Conservation (phyloP, 345 rosid genomes). For the Clarkia xantiana region DNA sequence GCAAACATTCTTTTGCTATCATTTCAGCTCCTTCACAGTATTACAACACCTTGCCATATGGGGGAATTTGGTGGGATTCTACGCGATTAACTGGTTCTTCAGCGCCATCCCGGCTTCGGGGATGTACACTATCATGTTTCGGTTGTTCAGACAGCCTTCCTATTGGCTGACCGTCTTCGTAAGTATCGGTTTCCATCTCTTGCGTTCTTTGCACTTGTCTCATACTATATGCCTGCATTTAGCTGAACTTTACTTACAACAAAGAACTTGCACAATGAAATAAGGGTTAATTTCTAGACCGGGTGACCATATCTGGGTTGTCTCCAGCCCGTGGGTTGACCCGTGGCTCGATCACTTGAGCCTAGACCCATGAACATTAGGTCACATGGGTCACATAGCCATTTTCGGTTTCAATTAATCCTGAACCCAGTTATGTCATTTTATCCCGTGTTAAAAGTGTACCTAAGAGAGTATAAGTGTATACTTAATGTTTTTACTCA, state of each 20-base stretch:
- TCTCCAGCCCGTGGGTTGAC: no score
- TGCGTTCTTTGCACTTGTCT: neutral
- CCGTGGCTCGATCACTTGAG: neutral
- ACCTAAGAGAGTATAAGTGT: no score
- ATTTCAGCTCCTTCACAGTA: conserved; percentile 72
- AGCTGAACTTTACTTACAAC: no score
- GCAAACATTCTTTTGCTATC: neutral
- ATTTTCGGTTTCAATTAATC: no score
- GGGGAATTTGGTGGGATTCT: conserved; percentile 76
- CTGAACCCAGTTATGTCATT: no score
- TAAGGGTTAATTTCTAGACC: no score
- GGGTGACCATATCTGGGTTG: no score
- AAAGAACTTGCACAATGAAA: no score
- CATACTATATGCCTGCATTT: neutral
- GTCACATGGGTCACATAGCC: no score
- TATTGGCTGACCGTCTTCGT: conserved; percentile 82
- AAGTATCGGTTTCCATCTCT: conserved; percentile 13
- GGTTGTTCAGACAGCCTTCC: conserved; percentile 64
- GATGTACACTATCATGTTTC: conserved; percentile 89
- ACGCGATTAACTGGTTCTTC: conserved; percentile 61
- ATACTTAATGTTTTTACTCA: no score
- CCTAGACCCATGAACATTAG: neutral
- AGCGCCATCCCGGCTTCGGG: conserved; percentile 74
- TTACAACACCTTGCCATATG: conserved; percentile 85
- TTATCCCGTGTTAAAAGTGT: no score